Evolutionary conservation across 2,329 filamentous ascomycete species (phyloP), one percentile per base, ranked within the genome.

Genomic region (Chaetomium strumarium): DNA sequence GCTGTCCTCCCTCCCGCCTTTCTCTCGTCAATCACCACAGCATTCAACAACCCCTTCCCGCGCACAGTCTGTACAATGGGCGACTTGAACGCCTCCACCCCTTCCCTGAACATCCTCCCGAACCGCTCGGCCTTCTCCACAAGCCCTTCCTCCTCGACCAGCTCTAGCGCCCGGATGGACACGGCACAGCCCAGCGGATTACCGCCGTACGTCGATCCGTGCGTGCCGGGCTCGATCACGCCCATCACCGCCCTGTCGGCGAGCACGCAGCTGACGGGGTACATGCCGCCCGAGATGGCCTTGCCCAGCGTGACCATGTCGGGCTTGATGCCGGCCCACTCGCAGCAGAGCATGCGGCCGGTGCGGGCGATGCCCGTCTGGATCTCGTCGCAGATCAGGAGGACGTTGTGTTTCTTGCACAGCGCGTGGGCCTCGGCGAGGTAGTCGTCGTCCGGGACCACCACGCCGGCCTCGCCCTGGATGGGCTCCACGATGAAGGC

Each of bases 351-450:
- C 75, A 99, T 87, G 66, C 87, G 88, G 49, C 93, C 93, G 16
- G 93, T 99, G 58, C 93, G 85, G 50, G 90, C 93, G 67, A 99
- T 96, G 60, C 92, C 92, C 5, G 93, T 99, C 74, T 99, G 93
- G 64, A 99, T 96, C 78, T 99, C 93, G 69, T 99, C 93, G 70
- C 89, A 95, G 70, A 99, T 97, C 67, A 99, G 75, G 44, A 99
- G 83, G 37, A 95, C 90, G 59, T 96, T 96, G 78, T 97, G 83
- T 78, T 95, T 88, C 72, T 89, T 90, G 77, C 93, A 99, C 20
- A 97, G 84, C 20, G 80, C 86, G 51, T 90, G 81, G 42, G 91
- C 88, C 65, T 85, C 83, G 61, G 76, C 71, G 33, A 99, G 81
- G 72, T 99, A 99, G 71, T 85, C 85, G 47, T 92, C 88, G 60